phyloP scores from a whole-genome alignment of 228 moss, liverwort and hornwort genomes.

The Sphagnum fallax region DNA sequence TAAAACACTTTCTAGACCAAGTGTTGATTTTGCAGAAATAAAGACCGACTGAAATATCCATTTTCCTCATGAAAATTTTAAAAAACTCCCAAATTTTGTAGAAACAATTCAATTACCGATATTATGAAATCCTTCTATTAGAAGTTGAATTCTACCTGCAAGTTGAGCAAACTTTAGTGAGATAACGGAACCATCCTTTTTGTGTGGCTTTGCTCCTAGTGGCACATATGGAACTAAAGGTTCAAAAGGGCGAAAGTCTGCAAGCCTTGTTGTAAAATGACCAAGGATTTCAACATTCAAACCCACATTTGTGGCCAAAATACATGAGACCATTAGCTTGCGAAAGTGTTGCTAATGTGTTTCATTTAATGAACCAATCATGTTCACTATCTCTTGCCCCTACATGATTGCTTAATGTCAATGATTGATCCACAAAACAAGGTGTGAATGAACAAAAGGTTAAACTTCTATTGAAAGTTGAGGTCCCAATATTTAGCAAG shows the following conservation, averaged over 20 bases:
- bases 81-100: no score
- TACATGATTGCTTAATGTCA: slow-evolving; percentile 10
- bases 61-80: no score
- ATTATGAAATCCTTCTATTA: no score
- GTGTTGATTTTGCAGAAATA: not conserved
- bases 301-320: slow-evolving; percentile 95
- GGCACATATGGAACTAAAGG: slow-evolving; percentile 35
- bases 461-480: no score
- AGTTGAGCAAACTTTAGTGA: not conserved
- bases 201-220: slow-evolving; percentile 42
- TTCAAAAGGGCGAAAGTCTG: slow-evolving; percentile 64
- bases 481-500: no score
- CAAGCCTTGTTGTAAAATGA: slow-evolving; percentile 46
- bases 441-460: no score
- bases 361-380: slow-evolving; percentile 67
- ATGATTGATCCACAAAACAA: no score
- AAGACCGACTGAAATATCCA: no score
- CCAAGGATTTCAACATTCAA: slow-evolving; percentile 65
- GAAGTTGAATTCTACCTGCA: not conserved
- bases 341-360: slow-evolving; percentile 84
- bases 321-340: slow-evolving; percentile 75
- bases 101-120: no score
- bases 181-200: slow-evolving; percentile 2
- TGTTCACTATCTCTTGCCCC: slow-evolving; percentile 80
- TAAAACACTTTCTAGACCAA: not conserved